Evolutionary conservation across 257 asterid genomes (phyloP).

Genomic region (Scutellaria minor): DNA sequence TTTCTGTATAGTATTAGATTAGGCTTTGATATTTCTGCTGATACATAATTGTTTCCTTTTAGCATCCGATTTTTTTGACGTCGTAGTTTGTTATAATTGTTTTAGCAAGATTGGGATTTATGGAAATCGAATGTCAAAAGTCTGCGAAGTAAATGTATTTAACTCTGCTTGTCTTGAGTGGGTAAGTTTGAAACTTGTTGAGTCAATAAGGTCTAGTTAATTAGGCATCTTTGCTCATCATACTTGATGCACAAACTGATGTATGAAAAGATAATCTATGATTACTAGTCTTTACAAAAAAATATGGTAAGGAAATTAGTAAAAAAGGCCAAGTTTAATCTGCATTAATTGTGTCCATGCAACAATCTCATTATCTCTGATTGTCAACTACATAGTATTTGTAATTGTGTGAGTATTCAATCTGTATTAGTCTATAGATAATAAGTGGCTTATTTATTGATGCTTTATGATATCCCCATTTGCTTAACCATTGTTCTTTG

Average conservation of each 20-base stretch:
- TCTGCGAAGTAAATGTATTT: background rate
- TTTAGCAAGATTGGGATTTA: background rate
- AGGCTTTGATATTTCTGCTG: conserved; percentile 11
- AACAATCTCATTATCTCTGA: background rate
- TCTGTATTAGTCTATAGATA: background rate
- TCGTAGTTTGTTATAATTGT: background rate
- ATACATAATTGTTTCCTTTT: background rate
- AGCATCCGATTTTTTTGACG: background rate
- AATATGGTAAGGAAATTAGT: background rate
- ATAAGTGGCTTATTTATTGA: background rate
- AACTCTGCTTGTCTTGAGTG: background rate
- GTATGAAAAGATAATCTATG: background rate
- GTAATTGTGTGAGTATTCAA: background rate
- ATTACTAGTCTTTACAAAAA: background rate
- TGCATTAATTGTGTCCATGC: background rate
- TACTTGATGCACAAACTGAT: background rate
- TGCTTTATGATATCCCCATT: background rate
- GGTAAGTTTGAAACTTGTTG: background rate
- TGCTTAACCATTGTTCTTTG: conserved; percentile 20
- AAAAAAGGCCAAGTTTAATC: background rate
- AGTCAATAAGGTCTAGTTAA: conserved; percentile 4
- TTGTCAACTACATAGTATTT: too few relatives aligned
- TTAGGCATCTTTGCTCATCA: background rate
- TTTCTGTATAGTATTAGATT: too few relatives aligned
- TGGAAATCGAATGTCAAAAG: background rate